phyloP scores from a whole-genome alignment of 192 early-diverging fungal genomes.

The Helicostylum pulchrum region DNA sequence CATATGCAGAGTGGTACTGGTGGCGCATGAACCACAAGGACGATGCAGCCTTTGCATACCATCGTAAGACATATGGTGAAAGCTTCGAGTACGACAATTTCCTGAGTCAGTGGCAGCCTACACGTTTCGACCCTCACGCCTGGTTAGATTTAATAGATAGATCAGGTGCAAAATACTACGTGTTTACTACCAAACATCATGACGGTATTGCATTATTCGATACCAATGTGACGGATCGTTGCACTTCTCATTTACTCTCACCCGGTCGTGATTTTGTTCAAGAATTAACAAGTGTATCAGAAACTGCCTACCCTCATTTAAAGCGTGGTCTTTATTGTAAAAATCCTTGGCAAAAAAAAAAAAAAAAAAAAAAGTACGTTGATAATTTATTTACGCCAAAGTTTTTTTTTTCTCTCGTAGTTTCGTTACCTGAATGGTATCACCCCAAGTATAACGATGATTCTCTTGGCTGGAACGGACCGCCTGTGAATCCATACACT shows the following conservation, averaged over 20 bases:
- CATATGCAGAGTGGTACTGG: no score
- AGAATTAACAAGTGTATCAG: constrained; percentile 16
- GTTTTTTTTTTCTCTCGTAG: no score
- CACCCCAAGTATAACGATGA: no score
- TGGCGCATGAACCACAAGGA: no score
- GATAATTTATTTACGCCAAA: no score
- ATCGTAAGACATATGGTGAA: no score
- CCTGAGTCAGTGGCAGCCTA: constrained; percentile 10
- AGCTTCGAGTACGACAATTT: constrained; percentile 28
- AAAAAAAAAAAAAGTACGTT: no score
- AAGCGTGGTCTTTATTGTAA: constrained; percentile 31
- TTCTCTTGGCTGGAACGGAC: no score
- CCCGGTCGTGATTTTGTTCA: constrained; percentile 25
- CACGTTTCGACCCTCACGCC: constrained; percentile 6
- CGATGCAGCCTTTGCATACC: no score
- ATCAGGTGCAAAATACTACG: constrained; percentile 22
- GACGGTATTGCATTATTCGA: constrained; percentile 32
- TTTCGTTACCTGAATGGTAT: no score
- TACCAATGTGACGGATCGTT: constrained; percentile 23
- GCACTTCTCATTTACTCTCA: constrained; percentile 5
- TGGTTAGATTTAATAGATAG: constrained; percentile 24
- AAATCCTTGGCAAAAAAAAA: no score
- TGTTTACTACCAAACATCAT: constrained; percentile 31
- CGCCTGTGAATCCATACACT: no score
- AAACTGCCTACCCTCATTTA: constrained; percentile 12